These are phyloP conservation scores for Candida michaelii DNA, from an alignment of 805 yeast genomes.

Conservation along the genomic window DNA sequence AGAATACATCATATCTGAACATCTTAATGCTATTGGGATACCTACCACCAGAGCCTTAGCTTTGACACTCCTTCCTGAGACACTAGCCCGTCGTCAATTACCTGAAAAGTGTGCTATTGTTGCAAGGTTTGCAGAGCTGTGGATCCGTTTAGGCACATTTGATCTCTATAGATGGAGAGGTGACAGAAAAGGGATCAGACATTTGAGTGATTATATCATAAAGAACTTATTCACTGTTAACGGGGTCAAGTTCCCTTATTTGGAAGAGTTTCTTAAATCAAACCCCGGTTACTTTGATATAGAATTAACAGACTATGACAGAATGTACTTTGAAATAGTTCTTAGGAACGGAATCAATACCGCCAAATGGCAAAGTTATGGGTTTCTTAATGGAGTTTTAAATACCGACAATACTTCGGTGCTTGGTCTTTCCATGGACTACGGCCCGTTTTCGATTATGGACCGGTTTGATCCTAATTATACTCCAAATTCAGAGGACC, in stretches of 20 bases:
- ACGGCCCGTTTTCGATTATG: conserved; percentile 92
- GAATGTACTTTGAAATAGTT: conserved; percentile 68
- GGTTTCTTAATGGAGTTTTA: conserved; percentile 89
- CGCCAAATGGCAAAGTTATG: conserved; percentile 88
- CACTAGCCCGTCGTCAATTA: conserved; percentile 69
- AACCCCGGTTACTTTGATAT: conserved; percentile 21
- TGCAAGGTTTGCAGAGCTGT: conserved; percentile 75
- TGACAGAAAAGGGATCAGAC: conserved; percentile 60
- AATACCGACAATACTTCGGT: conserved; percentile 93
- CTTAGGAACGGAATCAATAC: conserved; percentile 73
- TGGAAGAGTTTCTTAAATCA: conserved; percentile 21
- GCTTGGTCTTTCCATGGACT: conserved; percentile 86
- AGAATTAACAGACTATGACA: conserved; percentile 59
- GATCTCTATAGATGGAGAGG: conserved; percentile 77
- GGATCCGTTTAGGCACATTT: conserved; percentile 89
- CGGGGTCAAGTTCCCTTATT: conserved; percentile 25
- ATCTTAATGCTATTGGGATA: conserved; percentile 74
- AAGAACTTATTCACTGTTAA: conserved; percentile 53
- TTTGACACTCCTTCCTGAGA: conserved; percentile 67
- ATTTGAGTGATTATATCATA: conserved; percentile 71
- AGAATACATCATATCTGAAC: conserved; percentile 84
- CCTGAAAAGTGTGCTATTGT: conserved; percentile 85
- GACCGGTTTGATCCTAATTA: conserved; percentile 78
- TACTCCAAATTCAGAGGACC: conserved; percentile 91
- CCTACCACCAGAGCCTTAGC: conserved; percentile 86